Conservation (phyloP, 2,329 filamentous ascomycete species). For the Sphaceloma murrayae region DNA sequence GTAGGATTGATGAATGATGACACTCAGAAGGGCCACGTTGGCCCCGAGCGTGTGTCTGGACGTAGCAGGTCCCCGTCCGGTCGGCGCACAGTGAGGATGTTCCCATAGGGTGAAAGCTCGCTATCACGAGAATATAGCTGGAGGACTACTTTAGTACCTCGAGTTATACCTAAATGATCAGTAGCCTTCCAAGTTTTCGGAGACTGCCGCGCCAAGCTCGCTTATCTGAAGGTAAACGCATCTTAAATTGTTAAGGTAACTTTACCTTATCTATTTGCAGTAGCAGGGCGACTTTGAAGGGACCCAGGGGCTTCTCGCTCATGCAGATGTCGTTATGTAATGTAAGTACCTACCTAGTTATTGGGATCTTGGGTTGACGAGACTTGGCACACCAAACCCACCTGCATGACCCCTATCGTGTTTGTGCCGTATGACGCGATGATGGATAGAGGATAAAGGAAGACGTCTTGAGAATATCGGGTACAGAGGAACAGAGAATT, state of each 20-base stretch:
- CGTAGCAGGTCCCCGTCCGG: no score
- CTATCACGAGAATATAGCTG: background rate
- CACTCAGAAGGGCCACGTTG: background rate
- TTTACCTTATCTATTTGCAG: background rate
- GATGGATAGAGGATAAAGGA: background rate
- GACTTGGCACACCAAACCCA: no score
- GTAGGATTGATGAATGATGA: background rate
- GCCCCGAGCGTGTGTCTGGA: no score
- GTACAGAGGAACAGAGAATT: no score
- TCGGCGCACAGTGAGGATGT: no score
- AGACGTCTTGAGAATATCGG: background rate
- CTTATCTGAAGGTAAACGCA: constrained; percentile 10
- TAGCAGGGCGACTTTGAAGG: no score
- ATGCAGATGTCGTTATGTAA: no score
- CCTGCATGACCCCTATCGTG: background rate
- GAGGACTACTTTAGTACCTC: background rate
- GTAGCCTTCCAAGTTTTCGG: no score
- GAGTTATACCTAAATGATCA: background rate
- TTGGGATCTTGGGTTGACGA: no score
- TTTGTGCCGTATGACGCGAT: constrained; percentile 4
- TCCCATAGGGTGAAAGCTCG: background rate
- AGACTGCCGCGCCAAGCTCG: constrained; percentile 9
- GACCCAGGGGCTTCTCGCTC: no score
- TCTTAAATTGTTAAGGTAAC: constrained; percentile 4
- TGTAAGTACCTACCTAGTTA: no score